These are phyloP conservation scores for Hypsizygus ulmarius DNA, from an alignment of 1,284 basidiomycete species.

Conservation along the genomic window DNA sequence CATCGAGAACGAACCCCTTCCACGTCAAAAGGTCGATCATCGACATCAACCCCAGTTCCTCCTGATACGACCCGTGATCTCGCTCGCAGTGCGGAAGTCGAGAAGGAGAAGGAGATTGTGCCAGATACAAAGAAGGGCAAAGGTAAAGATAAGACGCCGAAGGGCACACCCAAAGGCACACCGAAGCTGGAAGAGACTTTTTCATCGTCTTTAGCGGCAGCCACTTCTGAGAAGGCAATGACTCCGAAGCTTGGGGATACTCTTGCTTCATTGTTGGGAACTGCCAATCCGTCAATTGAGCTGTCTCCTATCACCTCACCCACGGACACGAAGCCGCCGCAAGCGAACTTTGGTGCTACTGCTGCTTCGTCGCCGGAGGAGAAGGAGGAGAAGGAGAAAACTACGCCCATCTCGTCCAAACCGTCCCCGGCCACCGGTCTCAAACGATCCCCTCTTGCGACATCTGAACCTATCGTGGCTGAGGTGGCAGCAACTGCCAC, in stretches of 20 bases:
- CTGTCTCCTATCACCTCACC: constrained; percentile 7
- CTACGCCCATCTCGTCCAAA: constrained; percentile 6
- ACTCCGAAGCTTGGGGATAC: constrained; percentile 10
- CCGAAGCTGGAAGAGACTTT: constrained; percentile 7
- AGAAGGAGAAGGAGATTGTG: constrained; percentile 23
- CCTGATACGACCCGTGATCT: constrained; percentile 20
- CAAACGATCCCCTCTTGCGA: constrained; percentile 12
- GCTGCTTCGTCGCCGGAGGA: constrained; percentile 10
- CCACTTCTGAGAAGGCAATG: constrained; percentile 2
- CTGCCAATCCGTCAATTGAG: constrained; percentile 6
- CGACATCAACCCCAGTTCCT: constrained; percentile 14
- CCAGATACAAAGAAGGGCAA: constrained; percentile 19
- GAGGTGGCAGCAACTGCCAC: background rate
- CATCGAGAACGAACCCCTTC: constrained; percentile 16
- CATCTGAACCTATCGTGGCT: constrained; percentile 8
- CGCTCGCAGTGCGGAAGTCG: constrained; percentile 16
- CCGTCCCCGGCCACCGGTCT: constrained; percentile 12
- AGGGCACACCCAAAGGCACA: constrained; percentile 14
- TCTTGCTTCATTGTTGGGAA: constrained; percentile 13
- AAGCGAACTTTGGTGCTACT: constrained; percentile 6
- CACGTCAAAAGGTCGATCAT: constrained; percentile 6
- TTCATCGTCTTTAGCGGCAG: constrained; percentile 5
- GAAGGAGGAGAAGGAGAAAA: constrained; percentile 1
- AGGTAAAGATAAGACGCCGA: constrained; percentile 20
- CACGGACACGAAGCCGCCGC: constrained; percentile 5